These are phyloP conservation scores for Coix lacrymajobi DNA, from an alignment of 176 grass and related monocot species.

Conservation along the genomic window DNA sequence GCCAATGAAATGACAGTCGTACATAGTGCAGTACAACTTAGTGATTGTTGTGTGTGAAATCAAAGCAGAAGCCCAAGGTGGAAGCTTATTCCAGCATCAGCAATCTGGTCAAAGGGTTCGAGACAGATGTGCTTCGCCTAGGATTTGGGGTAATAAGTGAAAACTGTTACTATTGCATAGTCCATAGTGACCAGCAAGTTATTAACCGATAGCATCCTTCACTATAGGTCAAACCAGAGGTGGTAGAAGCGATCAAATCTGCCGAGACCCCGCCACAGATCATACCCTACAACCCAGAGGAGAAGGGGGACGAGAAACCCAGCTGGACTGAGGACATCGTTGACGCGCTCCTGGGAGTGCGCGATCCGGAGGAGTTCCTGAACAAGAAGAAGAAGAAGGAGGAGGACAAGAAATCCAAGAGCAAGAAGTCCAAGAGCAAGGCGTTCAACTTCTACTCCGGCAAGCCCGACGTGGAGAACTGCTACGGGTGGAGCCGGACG, in stretches of 20 bases:
- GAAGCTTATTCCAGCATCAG: slow-evolving; percentile 62
- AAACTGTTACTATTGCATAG: neutral
- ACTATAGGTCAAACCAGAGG: slow-evolving; percentile 9
- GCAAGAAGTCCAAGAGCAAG: slow-evolving; percentile 45
- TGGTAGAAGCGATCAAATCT: slow-evolving; percentile 30
- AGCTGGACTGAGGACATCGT: slow-evolving; percentile 55
- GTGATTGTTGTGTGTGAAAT: neutral
- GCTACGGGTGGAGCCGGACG: slow-evolving; percentile 80
- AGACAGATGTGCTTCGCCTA: slow-evolving; percentile 45
- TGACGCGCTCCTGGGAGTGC: slow-evolving; percentile 42
- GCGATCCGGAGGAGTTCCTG: slow-evolving; percentile 3
- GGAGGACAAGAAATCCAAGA: slow-evolving; percentile 35
- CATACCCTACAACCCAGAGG: slow-evolving; percentile 34
- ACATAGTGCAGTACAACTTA: neutral
- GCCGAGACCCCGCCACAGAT: slow-evolving; percentile 36
- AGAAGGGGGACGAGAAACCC: slow-evolving; percentile 7
- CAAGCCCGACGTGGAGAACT: slow-evolving; percentile 74
- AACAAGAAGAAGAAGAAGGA: slow-evolving; percentile 73
- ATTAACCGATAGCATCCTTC: neutral
- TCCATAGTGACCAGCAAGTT: no score
- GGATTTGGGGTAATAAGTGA: slow-evolving; percentile 76
- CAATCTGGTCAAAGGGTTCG: slow-evolving; percentile 68
- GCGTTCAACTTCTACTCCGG: slow-evolving; percentile 74
- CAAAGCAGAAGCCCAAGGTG: slow-evolving; percentile 47
- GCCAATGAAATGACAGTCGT: no score